Evolutionary conservation across 192 early-diverging fungal genomes (phyloP).

Genomic region (Globomyces pollinis-pini): DNA sequence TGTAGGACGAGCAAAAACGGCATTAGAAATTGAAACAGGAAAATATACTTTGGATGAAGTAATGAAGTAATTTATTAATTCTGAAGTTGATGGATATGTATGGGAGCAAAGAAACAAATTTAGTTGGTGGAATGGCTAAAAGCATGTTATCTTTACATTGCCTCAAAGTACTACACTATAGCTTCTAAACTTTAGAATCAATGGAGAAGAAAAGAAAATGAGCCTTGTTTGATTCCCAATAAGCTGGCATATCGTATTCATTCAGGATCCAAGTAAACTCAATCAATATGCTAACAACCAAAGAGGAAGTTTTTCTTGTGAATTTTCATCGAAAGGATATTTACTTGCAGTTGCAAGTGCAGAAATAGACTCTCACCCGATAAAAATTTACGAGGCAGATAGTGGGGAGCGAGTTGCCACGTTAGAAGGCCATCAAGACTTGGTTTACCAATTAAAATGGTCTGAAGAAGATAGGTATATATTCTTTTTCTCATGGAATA

Average conservation of each 20-base stretch:
- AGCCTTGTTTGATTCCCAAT: slow-evolving; percentile 39
- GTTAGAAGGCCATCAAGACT: slow-evolving; percentile 35
- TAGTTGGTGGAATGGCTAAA: neutral
- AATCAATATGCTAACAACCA: slow-evolving; percentile 7
- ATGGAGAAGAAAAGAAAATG: slow-evolving; percentile 29
- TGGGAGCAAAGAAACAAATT: neutral
- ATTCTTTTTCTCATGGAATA: slow-evolving; percentile 1
- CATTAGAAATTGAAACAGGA: slow-evolving; percentile 32
- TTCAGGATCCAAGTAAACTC: slow-evolving; percentile 12
- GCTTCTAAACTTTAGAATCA: slow-evolving; percentile 19
- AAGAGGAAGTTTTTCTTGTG: slow-evolving; percentile 29
- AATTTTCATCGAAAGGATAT: slow-evolving; percentile 35
- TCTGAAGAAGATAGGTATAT: slow-evolving; percentile 29
- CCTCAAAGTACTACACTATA: neutral
- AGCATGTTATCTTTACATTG: neutral
- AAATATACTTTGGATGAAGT: slow-evolving; percentile 9
- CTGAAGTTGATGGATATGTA: neutral
- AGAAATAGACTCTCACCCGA: slow-evolving; percentile 10
- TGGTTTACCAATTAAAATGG: slow-evolving; percentile 42
- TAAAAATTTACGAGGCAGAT: slow-evolving; percentile 35
- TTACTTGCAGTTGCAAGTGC: slow-evolving; percentile 33
- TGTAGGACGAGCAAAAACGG: slow-evolving; percentile 5
- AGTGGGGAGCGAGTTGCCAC: slow-evolving; percentile 27
- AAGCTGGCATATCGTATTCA: slow-evolving; percentile 28
- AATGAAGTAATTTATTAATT: no score